Evolutionary conservation across 331 rosid species (phyloP).

Genomic region (Arachis monticola): DNA sequence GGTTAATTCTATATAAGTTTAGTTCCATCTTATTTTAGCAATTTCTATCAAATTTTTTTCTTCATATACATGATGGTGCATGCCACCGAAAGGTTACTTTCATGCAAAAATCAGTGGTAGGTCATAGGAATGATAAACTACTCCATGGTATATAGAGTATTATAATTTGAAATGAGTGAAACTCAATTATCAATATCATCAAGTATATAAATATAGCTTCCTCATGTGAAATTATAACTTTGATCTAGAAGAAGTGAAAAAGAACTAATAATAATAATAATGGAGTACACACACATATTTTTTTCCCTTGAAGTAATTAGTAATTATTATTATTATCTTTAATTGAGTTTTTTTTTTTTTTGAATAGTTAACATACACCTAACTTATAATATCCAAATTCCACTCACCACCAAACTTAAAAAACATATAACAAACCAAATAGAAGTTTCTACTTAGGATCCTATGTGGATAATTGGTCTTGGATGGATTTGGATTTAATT

Average conservation of each 20-base stretch:
- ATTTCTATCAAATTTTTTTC: not conserved
- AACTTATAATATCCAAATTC: conserved; percentile 34
- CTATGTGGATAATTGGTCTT: not conserved
- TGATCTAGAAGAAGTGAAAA: not conserved
- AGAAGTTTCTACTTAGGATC: conserved; percentile 16
- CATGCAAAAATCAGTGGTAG: conserved; percentile 38
- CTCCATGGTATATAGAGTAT: conserved; percentile 22
- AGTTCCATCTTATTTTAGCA: not conserved
- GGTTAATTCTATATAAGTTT: not conserved
- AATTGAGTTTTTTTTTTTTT: conserved; percentile 20
- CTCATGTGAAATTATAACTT: conserved; percentile 24
- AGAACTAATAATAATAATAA: too few species aligned
- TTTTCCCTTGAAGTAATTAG: conserved; percentile 18
- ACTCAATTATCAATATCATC: conserved; percentile 33
- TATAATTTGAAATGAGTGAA: conserved; percentile 33
- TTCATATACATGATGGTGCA: conserved; percentile 1
- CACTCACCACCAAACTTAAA: conserved; percentile 45
- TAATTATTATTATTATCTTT: conserved; percentile 24
- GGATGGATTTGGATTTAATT: conserved; percentile 22
- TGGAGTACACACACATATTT: not conserved
- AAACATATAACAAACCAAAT: conserved; percentile 29
- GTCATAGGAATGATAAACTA: conserved; percentile 45
- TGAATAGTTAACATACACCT: conserved; percentile 41
- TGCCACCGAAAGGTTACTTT: conserved; percentile 40
- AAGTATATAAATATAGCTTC: conserved; percentile 5